Base-by-base conservation (phyloP, 2,329 filamentous ascomycete genomes). In the Samsoniella hepiali region DNA sequence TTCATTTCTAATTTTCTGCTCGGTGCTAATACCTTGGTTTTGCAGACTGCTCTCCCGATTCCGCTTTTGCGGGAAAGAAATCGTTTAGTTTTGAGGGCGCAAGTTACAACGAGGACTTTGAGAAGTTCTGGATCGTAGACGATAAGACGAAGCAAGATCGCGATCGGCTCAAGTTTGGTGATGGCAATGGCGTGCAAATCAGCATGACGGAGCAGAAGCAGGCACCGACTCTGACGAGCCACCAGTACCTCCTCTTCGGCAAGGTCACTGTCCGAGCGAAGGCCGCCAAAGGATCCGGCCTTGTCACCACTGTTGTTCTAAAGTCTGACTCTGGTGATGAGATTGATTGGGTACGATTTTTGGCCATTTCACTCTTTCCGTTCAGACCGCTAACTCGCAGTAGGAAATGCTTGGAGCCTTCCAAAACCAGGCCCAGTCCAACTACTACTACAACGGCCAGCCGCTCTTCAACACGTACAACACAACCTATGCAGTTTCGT, bases 181-280 rank as follows among this genome's bases (percentile, higher is more conserved):
- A 72, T 54, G 67, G 69, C 27, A 68, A 68, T 9, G 75, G 75
- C 3, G 69, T 73, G 47, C 66, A 69, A 59, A 69, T 77, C 70
- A 84, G 84, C 66, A 91, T 92, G 74, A 84, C 81, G 1, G 74
- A 84, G 11, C 76, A 80, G 40, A 78, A 77, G 34, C 83, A 87
- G 55, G 81, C 79, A 36, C 84, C 88, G 8, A 86, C 85, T 3
- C 89, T 92, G 73, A 82, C 82, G 70, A 82, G 82, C 44, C 82
- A 88, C 68, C 91, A 88, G 82, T 94, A 94, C 77, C 88, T 95
- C 72, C 92, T 95, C 87, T 95, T 93, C 71, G 91, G 91, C 61
- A 86, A 85, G 68, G 86, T 92, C 65, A 86, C 90, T 50, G 85
- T 89, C 60, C 82, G 83, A 29, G 79, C 92, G 74, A 88, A 90